These are phyloP conservation scores for Botrytis fabae DNA, from an alignment of 2,329 filamentous ascomycete genomes.

Conservation along the genomic window DNA sequence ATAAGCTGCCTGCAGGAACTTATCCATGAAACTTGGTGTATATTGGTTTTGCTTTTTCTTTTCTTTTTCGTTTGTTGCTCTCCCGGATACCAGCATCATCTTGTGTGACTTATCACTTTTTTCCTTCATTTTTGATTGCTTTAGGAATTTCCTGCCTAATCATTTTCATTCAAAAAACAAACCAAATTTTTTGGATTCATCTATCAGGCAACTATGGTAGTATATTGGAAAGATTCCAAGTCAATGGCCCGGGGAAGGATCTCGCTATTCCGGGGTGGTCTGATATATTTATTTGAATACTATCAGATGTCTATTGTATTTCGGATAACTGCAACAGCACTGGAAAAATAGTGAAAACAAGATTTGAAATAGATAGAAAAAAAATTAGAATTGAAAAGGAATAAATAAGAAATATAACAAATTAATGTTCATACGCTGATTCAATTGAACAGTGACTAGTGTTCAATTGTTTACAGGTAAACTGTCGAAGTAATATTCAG, in stretches of 20 bases:
- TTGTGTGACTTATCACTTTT: background rate
- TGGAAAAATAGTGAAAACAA: background rate
- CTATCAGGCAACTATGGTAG: background rate
- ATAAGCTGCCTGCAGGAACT: background rate
- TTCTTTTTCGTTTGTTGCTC: background rate
- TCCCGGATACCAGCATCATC: background rate
- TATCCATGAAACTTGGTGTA: background rate
- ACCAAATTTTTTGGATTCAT: background rate
- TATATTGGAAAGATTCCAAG: background rate
- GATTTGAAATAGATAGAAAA: background rate
- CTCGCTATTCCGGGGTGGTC: background rate
- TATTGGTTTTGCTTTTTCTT: background rate
- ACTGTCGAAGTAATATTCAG: background rate
- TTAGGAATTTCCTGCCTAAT: background rate
- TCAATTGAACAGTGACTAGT: background rate
- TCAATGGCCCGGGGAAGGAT: background rate
- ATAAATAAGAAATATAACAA: background rate
- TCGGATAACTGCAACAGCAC: background rate
- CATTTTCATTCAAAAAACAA: background rate
- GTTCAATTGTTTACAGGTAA: background rate
- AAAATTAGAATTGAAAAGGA: too few species aligned
- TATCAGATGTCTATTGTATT: background rate
- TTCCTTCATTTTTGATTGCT: background rate
- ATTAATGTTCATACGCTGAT: background rate
- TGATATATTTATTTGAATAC: background rate